Evolutionary conservation across 1,284 basidiomycete genomes (phyloP).

Genomic region (Coriolopsis trogii): DNA sequence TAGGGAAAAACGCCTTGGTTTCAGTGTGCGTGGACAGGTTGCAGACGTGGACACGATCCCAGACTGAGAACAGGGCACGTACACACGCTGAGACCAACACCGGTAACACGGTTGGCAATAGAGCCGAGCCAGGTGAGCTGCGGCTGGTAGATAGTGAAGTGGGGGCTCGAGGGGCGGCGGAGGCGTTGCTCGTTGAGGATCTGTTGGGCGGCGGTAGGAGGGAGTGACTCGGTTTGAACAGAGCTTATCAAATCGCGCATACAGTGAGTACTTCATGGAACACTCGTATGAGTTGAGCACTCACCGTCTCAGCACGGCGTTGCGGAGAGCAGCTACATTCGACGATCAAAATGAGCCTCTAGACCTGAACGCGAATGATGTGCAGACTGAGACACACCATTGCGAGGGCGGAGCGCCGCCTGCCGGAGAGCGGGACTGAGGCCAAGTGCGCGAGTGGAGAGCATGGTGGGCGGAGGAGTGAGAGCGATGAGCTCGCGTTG

Average conservation of each 20-base stretch:
- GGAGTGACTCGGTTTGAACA: conserved; percentile 66
- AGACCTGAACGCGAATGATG: background rate
- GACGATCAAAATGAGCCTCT: conserved; percentile 31
- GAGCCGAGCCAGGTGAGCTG: conserved; percentile 91
- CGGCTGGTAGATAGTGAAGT: conserved; percentile 96
- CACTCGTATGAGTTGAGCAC: background rate
- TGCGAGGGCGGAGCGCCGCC: conserved; percentile 48
- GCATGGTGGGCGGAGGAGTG: conserved; percentile 37
- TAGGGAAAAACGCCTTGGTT: no score
- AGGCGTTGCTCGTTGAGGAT: conserved; percentile 89
- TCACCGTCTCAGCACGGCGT: conserved; percentile 51
- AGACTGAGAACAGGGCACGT: conserved; percentile 47
- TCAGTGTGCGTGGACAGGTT: no score
- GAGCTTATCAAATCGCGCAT: conserved; percentile 23
- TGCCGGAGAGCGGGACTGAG: conserved; percentile 56
- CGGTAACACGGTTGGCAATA: conserved; percentile 86
- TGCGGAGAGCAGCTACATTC: conserved; percentile 39
- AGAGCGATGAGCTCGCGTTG: conserved; percentile 1
- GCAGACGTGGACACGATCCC: no score
- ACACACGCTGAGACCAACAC: conserved; percentile 79
- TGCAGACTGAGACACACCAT: conserved; percentile 48
- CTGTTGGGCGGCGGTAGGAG: conserved; percentile 58
- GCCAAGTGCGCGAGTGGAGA: conserved; percentile 54
- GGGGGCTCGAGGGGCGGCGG: conserved; percentile 86
- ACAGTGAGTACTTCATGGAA: background rate